Conservation (phyloP, 2,329 filamentous ascomycete genomes). For the Ceratocystis huliohia region DNA sequence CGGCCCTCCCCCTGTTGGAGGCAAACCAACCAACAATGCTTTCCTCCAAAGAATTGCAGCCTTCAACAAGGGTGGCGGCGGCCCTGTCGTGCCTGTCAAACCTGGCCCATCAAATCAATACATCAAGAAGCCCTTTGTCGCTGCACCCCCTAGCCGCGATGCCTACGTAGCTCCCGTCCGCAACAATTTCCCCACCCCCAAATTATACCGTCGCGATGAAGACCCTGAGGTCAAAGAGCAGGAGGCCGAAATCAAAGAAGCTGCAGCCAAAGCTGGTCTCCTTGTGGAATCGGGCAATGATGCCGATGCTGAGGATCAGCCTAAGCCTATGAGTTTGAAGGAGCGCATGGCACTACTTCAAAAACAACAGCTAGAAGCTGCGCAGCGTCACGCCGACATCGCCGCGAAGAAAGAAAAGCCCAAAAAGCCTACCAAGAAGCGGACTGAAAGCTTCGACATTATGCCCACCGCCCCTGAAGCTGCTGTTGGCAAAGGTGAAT, state of each 20-base stretch:
- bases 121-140: slow-evolving; percentile 94
- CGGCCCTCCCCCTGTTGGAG: slow-evolving; percentile 52
- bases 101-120: slow-evolving; percentile 60
- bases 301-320: slow-evolving; percentile 59
- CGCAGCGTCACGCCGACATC: slow-evolving; percentile 66
- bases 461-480: slow-evolving; percentile 24
- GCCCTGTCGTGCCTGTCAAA: slow-evolving; percentile 83
- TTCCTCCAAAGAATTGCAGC: slow-evolving; percentile 95
- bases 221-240: slow-evolving; percentile 59
- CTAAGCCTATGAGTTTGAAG: slow-evolving; percentile 86
- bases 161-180: slow-evolving; percentile 65
- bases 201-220: slow-evolving; percentile 75
- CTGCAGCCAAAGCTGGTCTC: slow-evolving; percentile 56
- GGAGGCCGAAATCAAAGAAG: slow-evolving; percentile 52
- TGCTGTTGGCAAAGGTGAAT: slow-evolving; percentile 32
- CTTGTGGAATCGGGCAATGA: slow-evolving; percentile 36
- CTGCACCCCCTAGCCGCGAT: slow-evolving; percentile 83
- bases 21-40: slow-evolving; percentile 63
- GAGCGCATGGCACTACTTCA: slow-evolving; percentile 90
- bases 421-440: slow-evolving; percentile 57
- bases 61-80: slow-evolving; percentile 81
- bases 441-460: slow-evolving; percentile 36
- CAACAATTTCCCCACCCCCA: slow-evolving; percentile 56
- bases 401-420: slow-evolving; percentile 76
- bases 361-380: slow-evolving; percentile 84